Evolutionary conservation across 2,329 filamentous ascomycete species (phyloP).

Genomic region (Sclerotinia borealis): DNA sequence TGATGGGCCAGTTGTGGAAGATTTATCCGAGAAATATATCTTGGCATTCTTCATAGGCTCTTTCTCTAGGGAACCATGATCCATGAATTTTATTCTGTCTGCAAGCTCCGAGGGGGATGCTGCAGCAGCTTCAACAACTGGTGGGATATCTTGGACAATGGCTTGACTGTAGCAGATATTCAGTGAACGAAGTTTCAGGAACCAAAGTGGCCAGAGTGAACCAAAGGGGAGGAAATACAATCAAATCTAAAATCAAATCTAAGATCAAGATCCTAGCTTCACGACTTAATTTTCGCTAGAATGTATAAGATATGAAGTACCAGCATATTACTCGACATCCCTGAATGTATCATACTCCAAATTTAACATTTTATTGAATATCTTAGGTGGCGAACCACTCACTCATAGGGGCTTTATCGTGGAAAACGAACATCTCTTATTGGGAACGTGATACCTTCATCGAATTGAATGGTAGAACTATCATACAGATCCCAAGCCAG

Average conservation of each 20-base stretch:
- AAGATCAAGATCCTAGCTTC: too few species aligned
- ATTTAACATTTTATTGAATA: background rate
- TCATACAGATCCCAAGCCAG: background rate
- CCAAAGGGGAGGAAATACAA: too few species aligned
- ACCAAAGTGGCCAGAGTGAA: too few species aligned
- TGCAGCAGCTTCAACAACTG: constrained; percentile 23
- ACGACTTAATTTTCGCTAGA: too few species aligned
- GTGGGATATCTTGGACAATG: constrained; percentile 35
- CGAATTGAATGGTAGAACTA: background rate
- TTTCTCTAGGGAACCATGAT: constrained; percentile 39
- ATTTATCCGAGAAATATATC: constrained; percentile 41
- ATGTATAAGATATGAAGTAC: too few species aligned
- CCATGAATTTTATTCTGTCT: constrained; percentile 28
- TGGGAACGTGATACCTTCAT: background rate
- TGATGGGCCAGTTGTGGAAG: constrained; percentile 44
- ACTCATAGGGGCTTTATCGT: background rate
- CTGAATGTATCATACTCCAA: background rate
- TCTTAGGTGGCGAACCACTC: background rate
- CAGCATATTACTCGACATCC: too few species aligned
- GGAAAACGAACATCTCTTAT: too few species aligned
- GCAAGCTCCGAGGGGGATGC: constrained; percentile 13
- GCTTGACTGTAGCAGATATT: too few species aligned
- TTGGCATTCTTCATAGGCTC: constrained; percentile 30
- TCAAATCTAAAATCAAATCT: too few species aligned
- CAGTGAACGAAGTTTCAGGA: too few species aligned